A percentile compares a stretch with the other conserved stretches of the same genome.
Conservation (phyloP, 2,329 filamentous ascomycete species). For the Fusarium secorum region DNA sequence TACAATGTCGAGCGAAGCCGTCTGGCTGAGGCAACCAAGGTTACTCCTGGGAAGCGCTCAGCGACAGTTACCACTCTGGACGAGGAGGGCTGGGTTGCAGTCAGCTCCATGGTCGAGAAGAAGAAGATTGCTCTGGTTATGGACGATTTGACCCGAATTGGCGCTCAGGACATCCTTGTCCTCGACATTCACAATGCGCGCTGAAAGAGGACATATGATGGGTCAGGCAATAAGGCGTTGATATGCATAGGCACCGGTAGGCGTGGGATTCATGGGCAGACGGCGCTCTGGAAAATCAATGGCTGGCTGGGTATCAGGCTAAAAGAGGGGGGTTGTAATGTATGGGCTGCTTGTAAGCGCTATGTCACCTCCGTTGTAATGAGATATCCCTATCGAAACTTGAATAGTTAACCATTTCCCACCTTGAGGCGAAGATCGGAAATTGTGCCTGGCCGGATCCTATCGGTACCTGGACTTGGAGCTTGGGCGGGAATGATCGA, state of each 20-base stretch:
- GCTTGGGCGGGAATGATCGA: conserved; percentile 19
- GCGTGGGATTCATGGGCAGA: conserved; percentile 28
- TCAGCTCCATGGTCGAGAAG: conserved; percentile 91
- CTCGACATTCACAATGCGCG: conserved; percentile 85
- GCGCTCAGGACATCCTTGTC: conserved; percentile 86
- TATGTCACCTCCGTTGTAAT: conserved; percentile 26
- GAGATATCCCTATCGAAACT: conserved; percentile 27
- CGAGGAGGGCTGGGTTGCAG: conserved; percentile 91
- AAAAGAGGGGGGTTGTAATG: conserved; percentile 5
- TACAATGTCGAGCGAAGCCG: conserved; percentile 86
- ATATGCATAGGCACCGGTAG: conserved; percentile 19
- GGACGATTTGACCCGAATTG: conserved; percentile 80
- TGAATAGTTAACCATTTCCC: conserved; percentile 6
- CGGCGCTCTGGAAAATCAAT: conserved; percentile 32
- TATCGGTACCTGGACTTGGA: background rate
- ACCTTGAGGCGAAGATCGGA: background rate
- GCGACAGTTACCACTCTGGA: conserved; percentile 92
- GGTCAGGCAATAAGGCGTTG: conserved; percentile 21
- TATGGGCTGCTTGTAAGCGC: conserved; percentile 25
- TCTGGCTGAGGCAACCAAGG: conserved; percentile 71
- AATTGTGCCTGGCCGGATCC: background rate
- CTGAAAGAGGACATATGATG: conserved; percentile 37
- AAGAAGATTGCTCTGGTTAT: conserved; percentile 85
- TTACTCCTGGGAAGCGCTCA: conserved; percentile 93
- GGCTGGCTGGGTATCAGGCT: conserved; percentile 16